Percentiles rank a stretch among this genome's conserved stretches.
Evolutionary conservation across 306 rosid genomes (phyloP).

Genomic region (Astragalus membranaceus): DNA sequence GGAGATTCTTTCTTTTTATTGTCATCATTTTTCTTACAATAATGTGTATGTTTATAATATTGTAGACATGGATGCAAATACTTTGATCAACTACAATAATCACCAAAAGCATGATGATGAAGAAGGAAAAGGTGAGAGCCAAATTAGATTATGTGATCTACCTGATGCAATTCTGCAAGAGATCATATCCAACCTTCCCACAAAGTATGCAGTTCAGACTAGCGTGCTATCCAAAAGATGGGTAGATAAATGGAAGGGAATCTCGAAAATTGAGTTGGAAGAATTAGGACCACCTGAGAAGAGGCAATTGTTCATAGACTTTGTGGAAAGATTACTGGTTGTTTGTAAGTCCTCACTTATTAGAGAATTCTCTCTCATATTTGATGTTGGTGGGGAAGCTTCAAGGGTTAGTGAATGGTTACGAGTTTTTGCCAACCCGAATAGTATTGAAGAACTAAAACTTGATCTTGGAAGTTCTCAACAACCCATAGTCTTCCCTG

Average conservation of each 20-base stretch:
- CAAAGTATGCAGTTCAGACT: not conserved
- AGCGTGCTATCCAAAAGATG: not conserved
- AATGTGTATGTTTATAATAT: too few relatives aligned
- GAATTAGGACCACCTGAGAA: not conserved
- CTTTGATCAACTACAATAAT: too few relatives aligned
- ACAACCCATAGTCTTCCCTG: not conserved
- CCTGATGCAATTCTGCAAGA: not conserved
- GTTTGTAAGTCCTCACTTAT: not conserved
- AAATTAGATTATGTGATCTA: not conserved
- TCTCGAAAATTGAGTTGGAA: not conserved
- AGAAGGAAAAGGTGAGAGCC: not conserved
- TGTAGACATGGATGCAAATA: too few relatives aligned
- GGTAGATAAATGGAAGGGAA: not conserved
- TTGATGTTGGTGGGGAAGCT: not conserved
- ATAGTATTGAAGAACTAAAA: not conserved
- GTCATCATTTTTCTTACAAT: too few relatives aligned
- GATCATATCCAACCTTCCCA: not conserved
- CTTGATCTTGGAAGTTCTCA: not conserved
- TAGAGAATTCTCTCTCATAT: not conserved
- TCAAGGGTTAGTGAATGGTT: not conserved
- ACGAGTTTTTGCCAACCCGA: not conserved
- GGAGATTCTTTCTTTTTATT: too few relatives aligned
- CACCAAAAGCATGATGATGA: not conserved
- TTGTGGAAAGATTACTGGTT: not conserved
- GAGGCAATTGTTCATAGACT: not conserved